phyloP scores from a whole-genome alignment of 2,329 filamentous ascomycete genomes.

The Sporothrix euskadiensis region DNA sequence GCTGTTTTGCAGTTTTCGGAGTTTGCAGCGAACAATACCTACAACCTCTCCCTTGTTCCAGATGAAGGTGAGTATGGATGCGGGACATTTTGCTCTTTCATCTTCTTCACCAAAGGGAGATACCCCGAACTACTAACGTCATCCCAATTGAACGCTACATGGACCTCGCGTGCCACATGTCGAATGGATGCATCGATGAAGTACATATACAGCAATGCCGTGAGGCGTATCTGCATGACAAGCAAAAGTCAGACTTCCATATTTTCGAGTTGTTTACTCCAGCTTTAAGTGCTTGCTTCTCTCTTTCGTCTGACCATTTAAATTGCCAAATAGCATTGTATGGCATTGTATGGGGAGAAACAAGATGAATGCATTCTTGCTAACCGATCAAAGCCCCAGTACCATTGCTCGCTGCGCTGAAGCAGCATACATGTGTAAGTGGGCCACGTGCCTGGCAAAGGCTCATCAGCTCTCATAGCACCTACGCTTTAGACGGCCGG shows the following conservation, averaged over 20 bases:
- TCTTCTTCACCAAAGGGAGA: neutral
- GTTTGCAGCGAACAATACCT: slow-evolving; percentile 54
- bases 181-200: slow-evolving; percentile 51
- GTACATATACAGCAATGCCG: slow-evolving; percentile 43
- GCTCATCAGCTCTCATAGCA: neutral
- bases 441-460: slow-evolving; percentile 21
- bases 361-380: slow-evolving; percentile 20
- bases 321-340: slow-evolving; percentile 1
- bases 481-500: neutral
- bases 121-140: neutral
- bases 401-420: slow-evolving; percentile 49
- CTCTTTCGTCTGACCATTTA: neutral
- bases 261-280: neutral
- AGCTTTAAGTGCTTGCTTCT: neutral
- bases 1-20: slow-evolving; percentile 33
- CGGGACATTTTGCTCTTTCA: neutral
- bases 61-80: slow-evolving; percentile 5
- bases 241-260: neutral
- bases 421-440: slow-evolving; percentile 51
- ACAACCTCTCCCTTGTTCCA: slow-evolving; percentile 35
- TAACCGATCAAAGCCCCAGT: slow-evolving; percentile 21
- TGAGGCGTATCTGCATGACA: neutral
- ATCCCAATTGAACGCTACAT: slow-evolving; percentile 25
- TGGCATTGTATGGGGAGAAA: neutral
- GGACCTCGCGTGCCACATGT: slow-evolving; percentile 30